These are phyloP conservation scores for Calcarisporium arbuscula DNA, from an alignment of 2,329 filamentous ascomycete genomes.

Conservation along the genomic window DNA sequence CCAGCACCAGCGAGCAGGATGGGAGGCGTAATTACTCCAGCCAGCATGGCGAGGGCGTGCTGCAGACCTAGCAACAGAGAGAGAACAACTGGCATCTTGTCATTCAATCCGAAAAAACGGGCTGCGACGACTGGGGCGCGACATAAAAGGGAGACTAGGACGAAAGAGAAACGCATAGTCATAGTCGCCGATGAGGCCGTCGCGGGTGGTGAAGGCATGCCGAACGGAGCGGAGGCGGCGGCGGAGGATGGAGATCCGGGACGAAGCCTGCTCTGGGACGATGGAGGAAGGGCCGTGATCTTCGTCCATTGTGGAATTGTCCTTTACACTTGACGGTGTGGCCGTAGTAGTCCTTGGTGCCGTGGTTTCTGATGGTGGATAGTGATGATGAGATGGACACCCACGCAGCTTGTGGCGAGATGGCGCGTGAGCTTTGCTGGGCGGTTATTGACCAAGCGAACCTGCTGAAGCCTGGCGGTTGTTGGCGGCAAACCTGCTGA, in stretches of 20 bases:
- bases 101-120: constrained; percentile 80
- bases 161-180: constrained; percentile 87
- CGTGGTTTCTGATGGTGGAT: no score
- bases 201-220: constrained; percentile 47
- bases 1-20: constrained; percentile 59
- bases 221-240: constrained; percentile 18
- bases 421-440: background rate
- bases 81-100: constrained; percentile 68
- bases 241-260: constrained; percentile 22
- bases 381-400: no score
- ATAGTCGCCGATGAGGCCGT: constrained; percentile 78
- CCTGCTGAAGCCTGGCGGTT: constrained; percentile 17
- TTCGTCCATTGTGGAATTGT: constrained; percentile 43
- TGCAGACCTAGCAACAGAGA: constrained; percentile 72
- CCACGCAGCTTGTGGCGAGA: no score
- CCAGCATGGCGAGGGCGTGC: constrained; percentile 71
- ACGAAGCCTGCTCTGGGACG: constrained; percentile 30
- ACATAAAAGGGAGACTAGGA: constrained; percentile 78
- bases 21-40: constrained; percentile 70
- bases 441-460: constrained; percentile 15
- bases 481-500: constrained; percentile 20
- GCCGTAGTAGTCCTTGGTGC: no score
- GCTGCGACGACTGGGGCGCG: constrained; percentile 45
- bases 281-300: constrained; percentile 47
- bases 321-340: background rate